Base-by-base conservation (phyloP, 768 basidiomycete species). In the Tylopilus sp. region DNA sequence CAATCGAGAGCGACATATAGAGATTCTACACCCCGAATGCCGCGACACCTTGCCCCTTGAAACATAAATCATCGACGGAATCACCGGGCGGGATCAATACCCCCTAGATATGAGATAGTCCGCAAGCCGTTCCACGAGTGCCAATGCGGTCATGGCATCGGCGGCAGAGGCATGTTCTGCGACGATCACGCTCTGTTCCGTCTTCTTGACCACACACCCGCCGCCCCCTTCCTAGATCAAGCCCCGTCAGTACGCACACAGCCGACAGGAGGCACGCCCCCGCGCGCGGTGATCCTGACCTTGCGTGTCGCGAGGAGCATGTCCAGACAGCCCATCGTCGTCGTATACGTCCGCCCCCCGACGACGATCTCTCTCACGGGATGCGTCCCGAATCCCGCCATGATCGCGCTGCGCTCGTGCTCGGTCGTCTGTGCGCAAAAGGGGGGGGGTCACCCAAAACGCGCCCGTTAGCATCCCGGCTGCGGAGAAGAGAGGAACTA, bases 271-370 rank as follows among this genome's bases (percentile, higher is more conserved):
- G 18, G 30, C 3, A 18, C 31, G 23, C 23, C 1, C 0, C 8
- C n/a, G n/a, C n/a, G n/a, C n/a, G n/a, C n/a, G n/a, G n/a, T n/a
- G n/a, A 1, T 35, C 1, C 48, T 15, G 15, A 61, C 59, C 59
- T 57, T 60, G 53, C 47, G 53, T 48, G 55, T 55, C n/a, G 62
- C 62, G 28, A 64, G 53, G 23, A 65, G 41, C 62, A 65, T 43
- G 11, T 65, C 61, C 12, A 66, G 44, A 20, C 59, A 64, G 0
- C 65, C 57, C 64, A 66, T 65, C 57, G 59, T 65, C 22, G 65
- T 67, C 46, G 52, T 18, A 20, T 65, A 65, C 36, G 23, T 33
- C 3, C 64, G 26, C 0, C 59, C 64, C 3, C 64, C 64, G 15
- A 66, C 52, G 17, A 40, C 12, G 10, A 67, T 57, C 62, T 64